phyloP scores from a whole-genome alignment of 441 rosid species.

The Manihot esculenta region DNA sequence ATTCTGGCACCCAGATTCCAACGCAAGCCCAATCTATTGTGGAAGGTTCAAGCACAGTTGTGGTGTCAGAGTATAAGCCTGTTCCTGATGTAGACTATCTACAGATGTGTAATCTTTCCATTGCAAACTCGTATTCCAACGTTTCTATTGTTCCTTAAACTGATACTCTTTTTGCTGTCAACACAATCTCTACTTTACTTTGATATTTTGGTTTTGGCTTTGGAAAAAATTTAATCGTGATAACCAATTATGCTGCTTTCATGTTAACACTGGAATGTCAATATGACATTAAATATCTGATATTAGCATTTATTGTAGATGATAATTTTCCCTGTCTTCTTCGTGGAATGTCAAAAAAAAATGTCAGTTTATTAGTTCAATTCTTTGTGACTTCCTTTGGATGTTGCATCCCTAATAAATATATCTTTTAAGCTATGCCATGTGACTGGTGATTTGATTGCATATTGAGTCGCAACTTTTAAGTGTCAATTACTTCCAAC shows the following conservation, averaged over 20 bases:
- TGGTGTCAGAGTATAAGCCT: slow-evolving; percentile 64
- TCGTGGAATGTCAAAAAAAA: neutral
- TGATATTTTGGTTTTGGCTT: neutral
- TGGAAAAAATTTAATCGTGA: neutral
- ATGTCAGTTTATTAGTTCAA: neutral
- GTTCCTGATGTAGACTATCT: slow-evolving; percentile 84
- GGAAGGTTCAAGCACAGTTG: slow-evolving; percentile 67
- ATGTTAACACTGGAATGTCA: neutral
- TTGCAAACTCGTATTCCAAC: neutral
- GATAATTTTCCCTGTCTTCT: neutral
- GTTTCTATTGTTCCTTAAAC: neutral
- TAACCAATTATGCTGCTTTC: neutral
- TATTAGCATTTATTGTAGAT: neutral
- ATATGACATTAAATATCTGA: neutral
- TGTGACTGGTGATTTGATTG: neutral
- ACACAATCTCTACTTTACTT: neutral
- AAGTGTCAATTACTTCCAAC: neutral
- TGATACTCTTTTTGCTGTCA: neutral
- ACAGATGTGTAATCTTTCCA: slow-evolving; percentile 47
- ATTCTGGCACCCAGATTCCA: slow-evolving; percentile 52
- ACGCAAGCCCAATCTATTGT: slow-evolving; percentile 66
- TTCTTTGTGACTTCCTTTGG: neutral
- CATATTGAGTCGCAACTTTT: neutral
- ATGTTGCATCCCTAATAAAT: neutral
- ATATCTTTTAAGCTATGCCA: neutral